Percentiles rank a stretch among this genome's conserved stretches.
Conservation (phyloP, 495 filamentous ascomycete genomes). For the Daldinia loculata region DNA sequence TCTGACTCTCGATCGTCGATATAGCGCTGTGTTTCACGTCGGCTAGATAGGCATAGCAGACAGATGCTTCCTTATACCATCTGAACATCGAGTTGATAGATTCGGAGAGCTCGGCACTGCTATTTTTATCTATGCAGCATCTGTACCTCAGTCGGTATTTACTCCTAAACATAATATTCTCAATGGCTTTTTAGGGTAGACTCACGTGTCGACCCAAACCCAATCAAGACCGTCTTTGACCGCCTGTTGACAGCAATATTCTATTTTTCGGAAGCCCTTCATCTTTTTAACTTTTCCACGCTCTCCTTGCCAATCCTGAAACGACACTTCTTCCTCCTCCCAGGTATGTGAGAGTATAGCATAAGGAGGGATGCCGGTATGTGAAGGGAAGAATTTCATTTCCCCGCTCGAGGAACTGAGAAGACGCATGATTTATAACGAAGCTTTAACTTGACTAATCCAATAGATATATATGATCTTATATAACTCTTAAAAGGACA, state of each 20-base stretch:
- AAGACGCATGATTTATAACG: constrained; percentile 21
- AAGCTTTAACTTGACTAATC: neutral
- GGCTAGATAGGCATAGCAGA: constrained; percentile 50
- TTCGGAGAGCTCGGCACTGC: constrained; percentile 50
- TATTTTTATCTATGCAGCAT: constrained; percentile 54
- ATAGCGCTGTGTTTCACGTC: constrained; percentile 36
- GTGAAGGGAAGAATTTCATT: constrained; percentile 33
- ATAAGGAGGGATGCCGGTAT: constrained; percentile 32
- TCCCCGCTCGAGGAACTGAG: constrained; percentile 26
- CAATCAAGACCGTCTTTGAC: constrained; percentile 40
- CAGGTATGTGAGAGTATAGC: constrained; percentile 47
- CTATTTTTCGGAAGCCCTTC: constrained; percentile 43
- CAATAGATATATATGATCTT: neutral
- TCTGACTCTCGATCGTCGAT: constrained; percentile 10
- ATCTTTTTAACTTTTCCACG: constrained; percentile 17
- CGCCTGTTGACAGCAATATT: constrained; percentile 43
- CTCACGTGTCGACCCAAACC: constrained; percentile 51
- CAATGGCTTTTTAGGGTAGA: neutral
- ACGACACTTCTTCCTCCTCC: constrained; percentile 38
- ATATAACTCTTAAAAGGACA: no score
- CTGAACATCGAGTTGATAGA: constrained; percentile 52
- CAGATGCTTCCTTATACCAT: constrained; percentile 45
- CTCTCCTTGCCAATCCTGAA: constrained; percentile 30
- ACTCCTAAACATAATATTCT: neutral
- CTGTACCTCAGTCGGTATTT: constrained; percentile 13